Evolutionary conservation across 2,329 filamentous ascomycete genomes (phyloP).

Genomic region (Aureobasidium subglaciale): DNA sequence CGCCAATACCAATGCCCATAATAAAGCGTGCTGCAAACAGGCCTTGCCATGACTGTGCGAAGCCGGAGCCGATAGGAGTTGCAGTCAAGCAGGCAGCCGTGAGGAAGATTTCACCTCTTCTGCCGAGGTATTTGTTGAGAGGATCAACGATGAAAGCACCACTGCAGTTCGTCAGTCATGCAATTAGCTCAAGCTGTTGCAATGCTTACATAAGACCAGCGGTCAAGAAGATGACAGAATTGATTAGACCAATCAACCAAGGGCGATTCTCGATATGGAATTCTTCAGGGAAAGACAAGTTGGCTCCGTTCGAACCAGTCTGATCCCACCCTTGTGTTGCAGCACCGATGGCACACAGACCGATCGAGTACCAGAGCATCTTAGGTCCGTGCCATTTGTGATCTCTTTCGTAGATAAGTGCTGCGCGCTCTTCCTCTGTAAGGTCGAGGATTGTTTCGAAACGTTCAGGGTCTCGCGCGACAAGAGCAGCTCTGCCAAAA

Average conservation of each 20-base stretch:
- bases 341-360: conserved; percentile 36
- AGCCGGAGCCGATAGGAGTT: conserved; percentile 63
- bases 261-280: conserved; percentile 20
- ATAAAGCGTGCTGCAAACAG: conserved; percentile 59
- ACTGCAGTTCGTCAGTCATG: conserved; percentile 13
- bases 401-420: conserved; percentile 54
- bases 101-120: conserved; percentile 33
- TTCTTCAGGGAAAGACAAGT: conserved; percentile 23
- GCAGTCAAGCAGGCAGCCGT: conserved; percentile 48
- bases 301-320: conserved; percentile 27
- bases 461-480: conserved; percentile 61
- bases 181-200: neutral
- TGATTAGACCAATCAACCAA: conserved; percentile 48
- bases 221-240: conserved; percentile 47
- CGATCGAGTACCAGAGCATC: conserved; percentile 59
- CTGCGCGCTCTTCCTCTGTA: conserved; percentile 51
- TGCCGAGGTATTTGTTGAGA: conserved; percentile 25
- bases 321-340: conserved; percentile 29
- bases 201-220: conserved; percentile 26
- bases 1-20: conserved; percentile 53
- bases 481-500: conserved; percentile 48
- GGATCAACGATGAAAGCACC: conserved; percentile 27
- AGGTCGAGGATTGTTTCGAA: conserved; percentile 59
- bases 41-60: conserved; percentile 53
- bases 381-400: conserved; percentile 62